A percentile compares a stretch with the other conserved stretches of the same genome.
These are phyloP conservation scores for Urochloa ruziziensis DNA, from an alignment of 176 grass and related monocot genomes.

Conservation along the genomic window DNA sequence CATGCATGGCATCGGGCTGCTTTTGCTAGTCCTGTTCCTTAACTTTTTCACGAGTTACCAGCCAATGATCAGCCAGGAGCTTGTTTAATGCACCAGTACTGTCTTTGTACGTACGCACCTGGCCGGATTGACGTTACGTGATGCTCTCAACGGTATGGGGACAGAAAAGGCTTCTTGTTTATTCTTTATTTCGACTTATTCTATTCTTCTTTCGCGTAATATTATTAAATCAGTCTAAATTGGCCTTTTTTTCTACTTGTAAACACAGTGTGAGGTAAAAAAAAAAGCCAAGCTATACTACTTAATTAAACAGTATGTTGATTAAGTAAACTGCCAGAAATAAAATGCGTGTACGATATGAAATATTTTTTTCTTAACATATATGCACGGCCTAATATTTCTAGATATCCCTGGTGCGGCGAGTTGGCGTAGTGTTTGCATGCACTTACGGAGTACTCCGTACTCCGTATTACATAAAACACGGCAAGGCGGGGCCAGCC, in stretches of 20 bases:
- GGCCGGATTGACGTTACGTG: conserved; percentile 2
- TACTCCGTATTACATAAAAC: no score
- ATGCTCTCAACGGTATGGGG: background rate
- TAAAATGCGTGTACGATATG: no score
- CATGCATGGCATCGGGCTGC: conserved; percentile 1
- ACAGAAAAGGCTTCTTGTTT: no score
- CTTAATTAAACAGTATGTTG: background rate
- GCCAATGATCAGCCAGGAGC: background rate
- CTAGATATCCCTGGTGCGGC: no score
- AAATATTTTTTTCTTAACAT: no score
- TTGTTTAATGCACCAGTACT: background rate
- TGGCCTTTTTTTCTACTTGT: no score
- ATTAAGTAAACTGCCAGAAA: background rate
- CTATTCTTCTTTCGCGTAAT: no score
- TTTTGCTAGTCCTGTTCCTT: background rate
- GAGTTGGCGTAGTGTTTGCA: background rate
- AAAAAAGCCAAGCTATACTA: background rate
- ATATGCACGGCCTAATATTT: no score
- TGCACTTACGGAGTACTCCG: background rate
- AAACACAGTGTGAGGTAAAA: background rate
- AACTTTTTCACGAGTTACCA: conserved; percentile 28
- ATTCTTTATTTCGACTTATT: no score
- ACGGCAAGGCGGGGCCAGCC: background rate
- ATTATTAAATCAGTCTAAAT: background rate
- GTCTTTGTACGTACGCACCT: conserved; percentile 2